phyloP scores from a whole-genome alignment of 179 eudicot species.

The Nepenthes alata region DNA sequence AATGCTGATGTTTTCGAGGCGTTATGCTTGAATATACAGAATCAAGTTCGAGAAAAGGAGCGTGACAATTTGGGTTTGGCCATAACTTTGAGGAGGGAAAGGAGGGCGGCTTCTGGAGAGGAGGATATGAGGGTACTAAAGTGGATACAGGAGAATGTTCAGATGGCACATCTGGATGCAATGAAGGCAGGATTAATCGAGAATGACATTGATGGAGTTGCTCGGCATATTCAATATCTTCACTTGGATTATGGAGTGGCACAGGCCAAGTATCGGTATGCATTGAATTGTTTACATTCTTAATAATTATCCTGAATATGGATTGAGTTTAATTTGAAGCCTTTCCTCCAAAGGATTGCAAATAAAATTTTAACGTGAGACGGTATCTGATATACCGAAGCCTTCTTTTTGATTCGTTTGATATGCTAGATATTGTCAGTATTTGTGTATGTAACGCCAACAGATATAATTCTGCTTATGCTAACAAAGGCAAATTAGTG shows the following conservation, averaged over 20 bases:
- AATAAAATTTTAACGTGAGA: too few species aligned
- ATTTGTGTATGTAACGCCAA: too few species aligned
- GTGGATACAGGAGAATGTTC: conserved; percentile 44
- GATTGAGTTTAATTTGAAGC: not conserved
- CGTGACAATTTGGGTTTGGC: conserved; percentile 42
- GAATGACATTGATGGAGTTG: conserved; percentile 37
- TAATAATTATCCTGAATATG: not conserved
- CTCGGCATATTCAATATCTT: conserved; percentile 53
- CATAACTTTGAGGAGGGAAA: conserved; percentile 33
- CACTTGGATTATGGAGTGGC: conserved; percentile 52
- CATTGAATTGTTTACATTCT: conserved; percentile 1
- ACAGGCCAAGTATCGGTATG: conserved; percentile 67
- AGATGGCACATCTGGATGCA: conserved; percentile 63
- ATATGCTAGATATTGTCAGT: too few species aligned
- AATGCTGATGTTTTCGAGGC: conserved; percentile 53
- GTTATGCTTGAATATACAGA: conserved; percentile 47
- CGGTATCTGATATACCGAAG: too few species aligned
- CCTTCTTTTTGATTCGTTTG: too few species aligned
- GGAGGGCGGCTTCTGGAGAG: conserved; percentile 20
- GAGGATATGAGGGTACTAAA: conserved; percentile 41
- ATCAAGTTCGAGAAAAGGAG: conserved; percentile 32
- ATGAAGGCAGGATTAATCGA: conserved; percentile 39
- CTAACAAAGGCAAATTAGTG: too few species aligned
- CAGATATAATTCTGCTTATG: too few species aligned
- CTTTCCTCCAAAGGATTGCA: not conserved